Evolutionary conservation across 2,329 filamentous ascomycete genomes (phyloP), one percentile per base, ranked within the genome.

Genomic region (Talaromyces pinophilus): DNA sequence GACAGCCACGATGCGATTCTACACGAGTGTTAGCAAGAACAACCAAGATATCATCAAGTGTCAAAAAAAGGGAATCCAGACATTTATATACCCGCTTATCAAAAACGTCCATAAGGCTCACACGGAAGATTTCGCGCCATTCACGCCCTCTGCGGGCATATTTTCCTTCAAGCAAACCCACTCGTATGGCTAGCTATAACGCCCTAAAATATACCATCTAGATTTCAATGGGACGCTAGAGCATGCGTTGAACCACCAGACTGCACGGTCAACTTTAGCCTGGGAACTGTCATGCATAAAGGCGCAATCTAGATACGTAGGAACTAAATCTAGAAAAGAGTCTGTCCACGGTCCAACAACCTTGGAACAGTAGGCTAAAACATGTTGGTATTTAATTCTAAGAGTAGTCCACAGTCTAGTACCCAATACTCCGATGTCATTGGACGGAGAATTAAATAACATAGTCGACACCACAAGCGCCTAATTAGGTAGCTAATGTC

Each of bases 41-140:
- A 15, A 28, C 4, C 28, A n/a, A 54, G 13, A 33, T 54, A 5
- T 54, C 25, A 33, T n/a, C 25, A 25, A 8, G 52, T 11, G 30
- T 25, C 52, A 19, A n/a, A 8, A 13, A 2, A 35, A 57, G 33
- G 54, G 11, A 22, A 40, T 57, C 33, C 33, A 22, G 33, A 25
- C 5, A 25, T 2, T 57, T 57, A 57, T 22, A 38, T 57, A 57
- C 54, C 52, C 15, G 5, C 1, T 11, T 25, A 19, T 38, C 30
- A 38, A 22, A 13, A 19, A 38, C 11, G n/a, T 57, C 33, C 54
- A 25, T 38, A 38, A 38, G 54, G 54, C 54, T 57, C 33, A 57
- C 54, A 15, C 52, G 54, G 54, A 57, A 25, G n/a, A 38, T 57
- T 57, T 57, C 33, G 33, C 33, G 33, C 54, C 54, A 57, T 38